These are phyloP conservation scores for Cymbopogon citratus DNA, from an alignment of 176 grass and related monocot species.

Conservation along the genomic window DNA sequence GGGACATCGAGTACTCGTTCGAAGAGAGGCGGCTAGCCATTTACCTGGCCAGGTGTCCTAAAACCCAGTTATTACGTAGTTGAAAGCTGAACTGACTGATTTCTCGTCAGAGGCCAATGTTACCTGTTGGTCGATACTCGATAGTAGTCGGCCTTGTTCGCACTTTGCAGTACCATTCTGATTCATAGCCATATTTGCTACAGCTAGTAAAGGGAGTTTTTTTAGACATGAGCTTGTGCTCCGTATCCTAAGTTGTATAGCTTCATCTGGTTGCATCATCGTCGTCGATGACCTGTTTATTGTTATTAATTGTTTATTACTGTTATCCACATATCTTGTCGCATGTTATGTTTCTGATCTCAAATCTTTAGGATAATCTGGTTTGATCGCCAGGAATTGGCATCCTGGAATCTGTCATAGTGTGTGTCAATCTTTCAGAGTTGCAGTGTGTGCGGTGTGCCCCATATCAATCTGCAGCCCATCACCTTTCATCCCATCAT, in stretches of 20 bases:
- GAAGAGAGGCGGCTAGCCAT: slow-evolving; percentile 63
- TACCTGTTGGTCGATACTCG: slow-evolving; percentile 33
- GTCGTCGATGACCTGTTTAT: neutral
- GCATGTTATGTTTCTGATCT: neutral
- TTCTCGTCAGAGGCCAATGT: slow-evolving; percentile 18
- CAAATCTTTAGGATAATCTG: neutral
- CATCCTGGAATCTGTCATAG: neutral
- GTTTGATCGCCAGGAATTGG: neutral
- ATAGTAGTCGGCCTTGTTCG: slow-evolving; percentile 28
- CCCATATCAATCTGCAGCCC: neutral
- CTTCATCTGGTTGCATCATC: neutral
- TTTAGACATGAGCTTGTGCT: neutral
- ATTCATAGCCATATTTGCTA: slow-evolving; percentile 17
- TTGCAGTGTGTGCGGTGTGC: neutral
- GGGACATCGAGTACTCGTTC: slow-evolving; percentile 66
- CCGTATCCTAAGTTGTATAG: slow-evolving; percentile 22
- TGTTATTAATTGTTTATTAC: neutral
- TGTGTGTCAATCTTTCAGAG: neutral
- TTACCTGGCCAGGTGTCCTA: slow-evolving; percentile 28
- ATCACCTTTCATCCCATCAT: neutral
- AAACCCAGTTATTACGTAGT: neutral
- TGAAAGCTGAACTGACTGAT: slow-evolving; percentile 27
- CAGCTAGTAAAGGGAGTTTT: neutral
- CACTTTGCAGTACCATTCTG: neutral
- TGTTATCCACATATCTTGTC: neutral